A percentile compares a stretch with the other conserved stretches of the same genome.
These are phyloP conservation scores for Elsinoe necatrix DNA, from an alignment of 2,329 filamentous ascomycete genomes.

Conservation along the genomic window DNA sequence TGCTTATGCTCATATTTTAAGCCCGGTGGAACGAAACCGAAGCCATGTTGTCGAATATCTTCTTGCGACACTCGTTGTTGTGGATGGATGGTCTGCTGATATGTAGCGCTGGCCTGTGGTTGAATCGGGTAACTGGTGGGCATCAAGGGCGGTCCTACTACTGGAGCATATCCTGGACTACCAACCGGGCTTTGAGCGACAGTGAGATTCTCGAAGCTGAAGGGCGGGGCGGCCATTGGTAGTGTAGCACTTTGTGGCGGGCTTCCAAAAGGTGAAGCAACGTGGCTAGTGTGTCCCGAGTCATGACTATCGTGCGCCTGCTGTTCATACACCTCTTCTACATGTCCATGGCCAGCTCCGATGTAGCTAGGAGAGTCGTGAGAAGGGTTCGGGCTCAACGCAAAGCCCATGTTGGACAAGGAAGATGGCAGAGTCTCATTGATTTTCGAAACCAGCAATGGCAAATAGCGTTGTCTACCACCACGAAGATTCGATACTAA, in stretches of 20 bases:
- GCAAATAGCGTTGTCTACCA: conserved; percentile 67
- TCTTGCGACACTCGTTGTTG: not conserved
- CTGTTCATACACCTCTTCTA: conserved; percentile 3
- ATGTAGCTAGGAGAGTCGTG: not conserved
- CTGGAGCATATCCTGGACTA: not conserved
- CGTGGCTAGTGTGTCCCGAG: conserved; percentile 3
- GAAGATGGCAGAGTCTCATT: conserved; percentile 44
- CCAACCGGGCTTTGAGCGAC: not conserved
- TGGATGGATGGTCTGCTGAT: not conserved
- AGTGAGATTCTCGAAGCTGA: conserved; percentile 2
- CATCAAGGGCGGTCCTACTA: not conserved
- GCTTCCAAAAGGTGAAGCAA: conserved; percentile 11
- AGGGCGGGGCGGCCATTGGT: not conserved
- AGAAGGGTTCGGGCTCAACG: conserved; percentile 1
- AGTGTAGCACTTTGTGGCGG: conserved; percentile 4
- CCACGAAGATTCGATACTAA: conserved; percentile 63
- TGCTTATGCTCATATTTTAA: conserved; percentile 1
- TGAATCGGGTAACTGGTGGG: not conserved
- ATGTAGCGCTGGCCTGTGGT: not conserved
- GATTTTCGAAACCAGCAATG: conserved; percentile 67
- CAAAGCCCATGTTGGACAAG: conserved; percentile 12
- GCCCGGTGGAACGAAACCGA: not conserved
- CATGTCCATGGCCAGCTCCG: not conserved
- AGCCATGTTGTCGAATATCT: not conserved
- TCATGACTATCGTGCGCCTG: conserved; percentile 7